phyloP scores from a whole-genome alignment of 768 basidiomycete genomes.

The Imleria badia region DNA sequence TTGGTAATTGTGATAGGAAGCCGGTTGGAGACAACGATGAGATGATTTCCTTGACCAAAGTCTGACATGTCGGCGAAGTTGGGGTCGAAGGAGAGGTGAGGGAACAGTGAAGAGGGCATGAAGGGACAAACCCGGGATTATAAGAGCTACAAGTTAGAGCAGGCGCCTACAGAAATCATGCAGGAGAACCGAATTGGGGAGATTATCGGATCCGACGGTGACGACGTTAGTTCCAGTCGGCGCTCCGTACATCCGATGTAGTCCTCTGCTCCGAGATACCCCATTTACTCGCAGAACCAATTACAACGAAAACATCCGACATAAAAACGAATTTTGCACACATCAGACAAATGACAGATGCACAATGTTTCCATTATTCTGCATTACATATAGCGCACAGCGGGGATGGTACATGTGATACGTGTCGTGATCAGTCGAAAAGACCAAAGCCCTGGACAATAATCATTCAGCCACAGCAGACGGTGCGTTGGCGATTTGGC shows the following conservation, averaged over 20 bases:
- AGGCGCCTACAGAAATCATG: conserved; percentile 19
- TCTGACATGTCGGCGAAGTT: conserved; percentile 41
- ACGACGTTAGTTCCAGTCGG: neutral
- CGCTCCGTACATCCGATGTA: neutral
- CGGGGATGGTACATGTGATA: conserved; percentile 14
- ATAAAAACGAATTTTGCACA: too few species aligned
- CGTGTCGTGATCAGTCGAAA: conserved; percentile 61
- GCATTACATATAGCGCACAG: conserved; percentile 23
- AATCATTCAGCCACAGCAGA: conserved; percentile 2
- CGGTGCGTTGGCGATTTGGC: conserved; percentile 15
- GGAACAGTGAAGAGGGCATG: conserved; percentile 30
- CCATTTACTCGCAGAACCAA: neutral
- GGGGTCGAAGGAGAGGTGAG: conserved; percentile 24
- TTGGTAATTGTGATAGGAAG: conserved; percentile 95
- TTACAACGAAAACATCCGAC: neutral
- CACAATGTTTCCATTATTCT: conserved; percentile 16
- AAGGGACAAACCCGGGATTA: conserved; percentile 15
- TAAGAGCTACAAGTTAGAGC: conserved; percentile 26
- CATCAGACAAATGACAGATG: conserved; percentile 1
- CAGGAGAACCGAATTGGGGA: conserved; percentile 29
- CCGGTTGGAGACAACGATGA: conserved; percentile 95
- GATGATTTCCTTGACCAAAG: conserved; percentile 55
- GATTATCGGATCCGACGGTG: conserved; percentile 32
- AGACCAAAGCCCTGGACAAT: conserved; percentile 81
- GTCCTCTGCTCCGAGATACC: conserved; percentile 6